Base-by-base conservation (phyloP, 208 protist species). In the Vickermania ingenoplastis region DNA sequence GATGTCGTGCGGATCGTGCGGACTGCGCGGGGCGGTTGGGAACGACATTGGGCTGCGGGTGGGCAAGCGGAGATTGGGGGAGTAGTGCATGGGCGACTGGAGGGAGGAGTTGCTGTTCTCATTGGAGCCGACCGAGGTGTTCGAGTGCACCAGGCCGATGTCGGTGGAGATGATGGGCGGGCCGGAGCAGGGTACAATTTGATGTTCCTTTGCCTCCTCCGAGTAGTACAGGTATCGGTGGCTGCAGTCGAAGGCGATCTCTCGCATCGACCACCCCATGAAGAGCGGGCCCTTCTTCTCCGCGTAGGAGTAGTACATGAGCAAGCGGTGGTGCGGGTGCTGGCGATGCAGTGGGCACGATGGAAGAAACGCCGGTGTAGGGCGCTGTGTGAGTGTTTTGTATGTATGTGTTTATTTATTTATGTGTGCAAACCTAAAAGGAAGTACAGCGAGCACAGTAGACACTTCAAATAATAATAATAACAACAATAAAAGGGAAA, bases 311-410 rank as follows among this genome's bases (percentile, higher is more conserved):
- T 45, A 59, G 54, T 41, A 59, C 54, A 59, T 59, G n/a, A 48
- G 7, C 11, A 48, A 48, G n/a, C n/a, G n/a, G n/a, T n/a, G n/a
- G n/a, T n/a, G n/a, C n/a, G n/a, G n/a, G n/a, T n/a, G n/a, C 77
- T 61, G 61, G 73, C 77, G 2, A 81, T 71, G 23, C 65, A 59
- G 54, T 81, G 75, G 22, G 71, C 75, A 29, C 67, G 61, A 56
- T 75, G 75, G 17, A 81, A 68, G 11, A 17, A 60, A 52, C 41
- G 29, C 3, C 41, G 4, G 50, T 50, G 17, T 50, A 59, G 25
- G 29, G 50, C 24, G 7, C n/a, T n/a, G n/a, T n/a, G n/a, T n/a
- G n/a, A n/a, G n/a, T n/a, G n/a, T n/a, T n/a, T n/a, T n/a, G n/a
- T n/a, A n/a, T n/a, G n/a, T n/a, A n/a, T n/a, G n/a, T n/a, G n/a